Evolutionary conservation across 179 eudicot species (phyloP).

Genomic region (Beta corolliflora): DNA sequence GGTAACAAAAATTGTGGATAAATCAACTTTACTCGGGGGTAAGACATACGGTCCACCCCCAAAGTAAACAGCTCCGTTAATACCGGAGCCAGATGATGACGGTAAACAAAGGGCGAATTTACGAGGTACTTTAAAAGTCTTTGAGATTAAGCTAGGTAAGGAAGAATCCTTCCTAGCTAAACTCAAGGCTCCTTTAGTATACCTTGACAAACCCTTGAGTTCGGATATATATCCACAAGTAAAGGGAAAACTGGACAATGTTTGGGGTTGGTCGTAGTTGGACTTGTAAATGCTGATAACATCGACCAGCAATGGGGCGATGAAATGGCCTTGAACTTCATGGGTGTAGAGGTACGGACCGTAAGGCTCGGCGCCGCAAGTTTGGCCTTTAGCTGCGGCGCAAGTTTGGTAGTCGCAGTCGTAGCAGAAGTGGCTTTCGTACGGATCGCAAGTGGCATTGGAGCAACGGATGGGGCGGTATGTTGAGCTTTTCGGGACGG

Average conservation of each 20-base stretch:
- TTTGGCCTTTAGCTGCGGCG: conserved; percentile 8
- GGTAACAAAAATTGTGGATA: conserved; percentile 17
- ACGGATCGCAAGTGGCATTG: conserved; percentile 19
- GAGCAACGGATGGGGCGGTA: conserved; percentile 22
- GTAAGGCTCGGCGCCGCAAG: conserved; percentile 27
- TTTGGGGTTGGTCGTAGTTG: background rate
- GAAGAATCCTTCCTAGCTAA: conserved; percentile 35
- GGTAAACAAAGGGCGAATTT: conserved; percentile 61
- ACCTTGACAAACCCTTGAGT: conserved; percentile 32
- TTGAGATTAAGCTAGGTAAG: conserved; percentile 34
- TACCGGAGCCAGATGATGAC: conserved; percentile 9
- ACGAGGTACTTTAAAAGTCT: conserved; percentile 26
- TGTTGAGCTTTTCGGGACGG: conserved; percentile 24
- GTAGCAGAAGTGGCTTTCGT: conserved; percentile 24
- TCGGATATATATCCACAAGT: conserved; percentile 26
- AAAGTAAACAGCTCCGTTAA: conserved; percentile 35
- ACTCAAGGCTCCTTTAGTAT: conserved; percentile 39
- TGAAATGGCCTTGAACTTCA: background rate
- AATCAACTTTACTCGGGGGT: too few relatives aligned
- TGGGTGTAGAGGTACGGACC: conserved; percentile 28
- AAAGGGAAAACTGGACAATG: conserved; percentile 16
- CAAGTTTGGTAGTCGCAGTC: conserved; percentile 28
- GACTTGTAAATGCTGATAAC: conserved; percentile 15
- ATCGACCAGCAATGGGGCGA: conserved; percentile 9
- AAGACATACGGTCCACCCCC: conserved; percentile 53